Evolutionary conservation across 768 basidiomycete genomes (phyloP), one percentile per base, ranked within the genome.

Genomic region (Fomitopsis pulvina): DNA sequence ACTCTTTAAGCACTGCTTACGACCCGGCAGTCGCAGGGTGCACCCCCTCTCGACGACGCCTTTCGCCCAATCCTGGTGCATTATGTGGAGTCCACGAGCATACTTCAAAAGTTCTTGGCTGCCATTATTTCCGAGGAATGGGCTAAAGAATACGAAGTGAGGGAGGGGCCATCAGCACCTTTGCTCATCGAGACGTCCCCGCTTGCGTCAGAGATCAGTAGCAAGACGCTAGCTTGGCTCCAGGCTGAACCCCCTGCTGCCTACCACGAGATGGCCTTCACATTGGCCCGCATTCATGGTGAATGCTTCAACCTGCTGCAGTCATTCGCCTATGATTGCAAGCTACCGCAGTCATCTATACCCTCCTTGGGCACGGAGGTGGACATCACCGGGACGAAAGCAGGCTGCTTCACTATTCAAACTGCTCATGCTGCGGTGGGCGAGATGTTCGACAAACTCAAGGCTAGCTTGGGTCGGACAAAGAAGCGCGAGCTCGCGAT

Each of bases 91-190:
- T 94, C 95, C 1, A 79, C 85, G 5, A 93, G 91, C 60, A 94
- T 94, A 78, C 76, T 97, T 14, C 94, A 96, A 62, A 87, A 87
- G 55, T 83, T 92, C 62, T 67, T 98, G 38, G 71, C 85, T n/a
- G 85, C 91, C 16, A 78, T 89, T 43, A 76, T 98, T 51, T 71
- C 92, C 0, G 91, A 95, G 65, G 92, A 97, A 71, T 97, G 94
- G 96, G 90, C 93, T 4, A 69, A 69, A 8, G 73, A 77, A 39
- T 75, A 79, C 54, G 76, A 77, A 20, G 51, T 41, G 20, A 63
- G 62, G 11, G 56, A 68, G 0, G 51, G 43, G 21, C 52, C 68
- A 6, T 52, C 68, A 11, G 51, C 60, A 1, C 56, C 60, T 4
- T 67, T 76, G 37, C 72, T 88, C 41, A 72, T 80, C 20, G 77